Evolutionary conservation across 1,139 yeast genomes (phyloP).

Genomic region (Diutina ranongensis): DNA sequence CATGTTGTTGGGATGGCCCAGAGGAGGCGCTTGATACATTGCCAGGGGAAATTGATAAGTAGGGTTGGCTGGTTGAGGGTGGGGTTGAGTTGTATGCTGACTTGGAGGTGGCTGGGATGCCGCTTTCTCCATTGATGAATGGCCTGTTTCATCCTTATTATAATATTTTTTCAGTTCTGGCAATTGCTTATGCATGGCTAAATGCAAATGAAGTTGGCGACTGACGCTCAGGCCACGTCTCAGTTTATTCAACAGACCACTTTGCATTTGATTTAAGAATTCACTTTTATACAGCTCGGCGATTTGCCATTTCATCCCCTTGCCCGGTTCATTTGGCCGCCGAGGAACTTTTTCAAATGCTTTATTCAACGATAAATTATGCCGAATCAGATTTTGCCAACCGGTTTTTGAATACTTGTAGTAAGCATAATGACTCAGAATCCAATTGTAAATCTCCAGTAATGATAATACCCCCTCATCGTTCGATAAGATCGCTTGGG

Average conservation of each 20-base stretch:
- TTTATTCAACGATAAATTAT: slow-evolving; percentile 68
- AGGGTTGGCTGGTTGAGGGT: not conserved
- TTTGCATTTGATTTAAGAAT: slow-evolving; percentile 65
- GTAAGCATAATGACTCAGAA: slow-evolving; percentile 76
- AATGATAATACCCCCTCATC: slow-evolving; percentile 81
- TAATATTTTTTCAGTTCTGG: slow-evolving; percentile 32
- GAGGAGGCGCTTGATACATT: slow-evolving; percentile 1
- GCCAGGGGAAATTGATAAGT: not conserved
- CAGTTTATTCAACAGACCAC: slow-evolving; percentile 60
- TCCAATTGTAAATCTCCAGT: slow-evolving; percentile 89
- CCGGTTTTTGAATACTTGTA: slow-evolving; percentile 92
- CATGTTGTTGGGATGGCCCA: not conserved
- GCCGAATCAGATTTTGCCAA: slow-evolving; percentile 75
- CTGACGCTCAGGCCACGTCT: slow-evolving; percentile 76
- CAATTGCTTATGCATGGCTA: slow-evolving; percentile 56
- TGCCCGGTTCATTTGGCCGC: slow-evolving; percentile 92
- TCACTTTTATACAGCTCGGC: slow-evolving; percentile 77
- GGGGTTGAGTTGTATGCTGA: not conserved
- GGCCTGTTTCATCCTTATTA: slow-evolving; percentile 11
- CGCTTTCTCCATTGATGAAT: slow-evolving; percentile 7
- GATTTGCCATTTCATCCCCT: slow-evolving; percentile 99
- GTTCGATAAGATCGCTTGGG: slow-evolving; percentile 88
- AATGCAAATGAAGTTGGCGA: slow-evolving; percentile 63
- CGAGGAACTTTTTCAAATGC: slow-evolving; percentile 94
- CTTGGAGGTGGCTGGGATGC: not conserved